phyloP scores from a whole-genome alignment of 2,329 filamentous ascomycete species.

The Verticillium klebahnii region DNA sequence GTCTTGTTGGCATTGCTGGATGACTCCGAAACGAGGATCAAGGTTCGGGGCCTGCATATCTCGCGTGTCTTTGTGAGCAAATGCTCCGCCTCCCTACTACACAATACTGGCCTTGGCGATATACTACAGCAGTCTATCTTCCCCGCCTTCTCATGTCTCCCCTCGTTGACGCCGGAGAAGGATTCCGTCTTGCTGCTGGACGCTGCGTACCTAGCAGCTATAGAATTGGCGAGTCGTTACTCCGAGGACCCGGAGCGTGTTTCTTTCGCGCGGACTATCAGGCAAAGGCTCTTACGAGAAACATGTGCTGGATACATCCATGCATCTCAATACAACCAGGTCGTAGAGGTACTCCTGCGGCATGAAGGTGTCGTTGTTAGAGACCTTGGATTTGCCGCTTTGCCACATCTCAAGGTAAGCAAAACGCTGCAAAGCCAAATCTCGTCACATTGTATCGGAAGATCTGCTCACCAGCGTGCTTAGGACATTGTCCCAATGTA shows the following conservation, averaged over 20 bases:
- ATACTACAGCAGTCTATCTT: constrained; percentile 67
- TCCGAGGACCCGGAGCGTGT: constrained; percentile 19
- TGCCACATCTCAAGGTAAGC: constrained; percentile 63
- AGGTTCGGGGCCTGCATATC: constrained; percentile 50
- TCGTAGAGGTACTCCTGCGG: constrained; percentile 52
- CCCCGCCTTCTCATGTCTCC: constrained; percentile 71
- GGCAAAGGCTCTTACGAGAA: constrained; percentile 49
- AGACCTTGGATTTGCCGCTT: constrained; percentile 55
- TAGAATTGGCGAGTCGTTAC: constrained; percentile 47
- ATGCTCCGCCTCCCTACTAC: constrained; percentile 49
- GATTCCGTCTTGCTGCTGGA: constrained; percentile 63
- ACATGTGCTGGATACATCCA: constrained; percentile 53
- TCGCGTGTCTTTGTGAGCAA: constrained; percentile 50
- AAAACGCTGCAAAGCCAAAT: neutral
- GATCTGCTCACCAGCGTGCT: constrained; percentile 6
- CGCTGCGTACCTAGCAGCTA: constrained; percentile 62
- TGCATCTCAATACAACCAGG: constrained; percentile 50
- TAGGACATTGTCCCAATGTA: constrained; percentile 65
- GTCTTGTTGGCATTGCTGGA: constrained; percentile 66
- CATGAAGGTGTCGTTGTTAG: constrained; percentile 45
- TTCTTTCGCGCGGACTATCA: constrained; percentile 21
- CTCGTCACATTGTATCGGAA: neutral
- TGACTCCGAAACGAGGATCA: constrained; percentile 49
- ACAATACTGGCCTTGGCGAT: constrained; percentile 57
- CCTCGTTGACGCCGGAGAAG: constrained; percentile 67